phyloP scores from a whole-genome alignment of 2,329 filamentous ascomycete species.

The Calonectria pteridis region DNA sequence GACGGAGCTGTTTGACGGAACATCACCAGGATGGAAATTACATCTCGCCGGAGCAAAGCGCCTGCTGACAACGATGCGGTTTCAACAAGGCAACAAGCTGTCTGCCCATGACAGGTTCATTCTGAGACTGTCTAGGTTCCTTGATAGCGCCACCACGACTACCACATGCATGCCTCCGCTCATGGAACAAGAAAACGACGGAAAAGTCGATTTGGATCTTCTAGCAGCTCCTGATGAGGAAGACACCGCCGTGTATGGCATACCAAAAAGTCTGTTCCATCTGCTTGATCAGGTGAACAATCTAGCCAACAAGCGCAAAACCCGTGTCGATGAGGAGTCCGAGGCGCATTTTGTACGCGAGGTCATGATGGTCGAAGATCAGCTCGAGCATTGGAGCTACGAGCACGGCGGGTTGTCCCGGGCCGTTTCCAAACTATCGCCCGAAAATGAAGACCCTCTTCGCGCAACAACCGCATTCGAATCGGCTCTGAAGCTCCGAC shows the following conservation, averaged over 20 bases:
- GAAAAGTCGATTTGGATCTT: conserved; percentile 42
- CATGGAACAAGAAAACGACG: conserved; percentile 48
- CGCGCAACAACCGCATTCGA: conserved; percentile 55
- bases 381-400: conserved; percentile 53
- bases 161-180: conserved; percentile 51
- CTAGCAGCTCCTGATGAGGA: conserved; percentile 46
- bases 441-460: conserved; percentile 46
- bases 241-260: conserved; percentile 51
- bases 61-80: conserved; percentile 49
- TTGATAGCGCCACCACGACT: conserved; percentile 51
- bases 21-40: conserved; percentile 56
- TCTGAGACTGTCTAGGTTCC: conserved; percentile 47
- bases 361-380: conserved; percentile 33
- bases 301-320: conserved; percentile 49
- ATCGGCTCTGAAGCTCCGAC: conserved; percentile 54
- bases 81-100: conserved; percentile 47
- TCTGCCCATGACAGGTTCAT: conserved; percentile 56
- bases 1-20: conserved; percentile 58
- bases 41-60: conserved; percentile 57
- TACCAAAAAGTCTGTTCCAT: conserved; percentile 52
- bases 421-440: conserved; percentile 38
- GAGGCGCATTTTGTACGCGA: conserved; percentile 48
- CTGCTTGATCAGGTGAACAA: conserved; percentile 50
- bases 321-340: conserved; percentile 45
- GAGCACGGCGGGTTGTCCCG: conserved; percentile 45